Conservation (phyloP, 2,329 filamentous ascomycete genomes). For the Cadophora luteo-olivacea region DNA sequence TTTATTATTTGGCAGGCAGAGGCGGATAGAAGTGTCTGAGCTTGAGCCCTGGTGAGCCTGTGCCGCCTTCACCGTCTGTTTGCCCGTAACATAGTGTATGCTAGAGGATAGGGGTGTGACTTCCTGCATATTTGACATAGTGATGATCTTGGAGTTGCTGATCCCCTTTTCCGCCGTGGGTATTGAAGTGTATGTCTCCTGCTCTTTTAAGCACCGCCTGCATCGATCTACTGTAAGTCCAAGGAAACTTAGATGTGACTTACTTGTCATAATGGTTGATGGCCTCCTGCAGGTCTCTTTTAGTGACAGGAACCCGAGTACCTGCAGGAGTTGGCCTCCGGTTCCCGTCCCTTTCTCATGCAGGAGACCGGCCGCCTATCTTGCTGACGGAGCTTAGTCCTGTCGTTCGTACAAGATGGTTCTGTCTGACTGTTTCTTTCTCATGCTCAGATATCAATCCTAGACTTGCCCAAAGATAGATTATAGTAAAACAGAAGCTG, state of each 20-base stretch:
- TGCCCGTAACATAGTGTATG: not conserved
- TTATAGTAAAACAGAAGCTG: not conserved
- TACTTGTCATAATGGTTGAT: not conserved
- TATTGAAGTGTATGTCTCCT: conserved; percentile 1
- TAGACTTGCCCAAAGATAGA: conserved; percentile 3
- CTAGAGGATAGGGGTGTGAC: conserved; percentile 8
- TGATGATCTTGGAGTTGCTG: conserved; percentile 11
- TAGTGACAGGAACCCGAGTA: conserved; percentile 20
- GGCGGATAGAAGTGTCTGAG: not conserved
- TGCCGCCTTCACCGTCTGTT: conserved; percentile 12
- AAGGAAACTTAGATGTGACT: not conserved
- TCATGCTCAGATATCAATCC: not conserved
- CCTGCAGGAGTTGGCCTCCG: conserved; percentile 16
- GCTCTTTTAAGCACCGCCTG: not conserved
- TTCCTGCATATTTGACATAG: conserved; percentile 8
- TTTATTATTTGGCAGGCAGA: not conserved
- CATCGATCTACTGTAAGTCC: not conserved
- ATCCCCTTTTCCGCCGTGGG: not conserved
- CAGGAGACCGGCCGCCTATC: conserved; percentile 10
- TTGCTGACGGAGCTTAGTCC: not conserved
- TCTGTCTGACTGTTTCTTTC: conserved; percentile 1
- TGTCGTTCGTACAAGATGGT: not conserved
- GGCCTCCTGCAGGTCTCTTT: not conserved
- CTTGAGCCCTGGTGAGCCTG: not conserved
- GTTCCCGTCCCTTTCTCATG: conserved; percentile 9